phyloP scores from a whole-genome alignment of 1,284 basidiomycete species.

The Malassezia arunalokei region DNA sequence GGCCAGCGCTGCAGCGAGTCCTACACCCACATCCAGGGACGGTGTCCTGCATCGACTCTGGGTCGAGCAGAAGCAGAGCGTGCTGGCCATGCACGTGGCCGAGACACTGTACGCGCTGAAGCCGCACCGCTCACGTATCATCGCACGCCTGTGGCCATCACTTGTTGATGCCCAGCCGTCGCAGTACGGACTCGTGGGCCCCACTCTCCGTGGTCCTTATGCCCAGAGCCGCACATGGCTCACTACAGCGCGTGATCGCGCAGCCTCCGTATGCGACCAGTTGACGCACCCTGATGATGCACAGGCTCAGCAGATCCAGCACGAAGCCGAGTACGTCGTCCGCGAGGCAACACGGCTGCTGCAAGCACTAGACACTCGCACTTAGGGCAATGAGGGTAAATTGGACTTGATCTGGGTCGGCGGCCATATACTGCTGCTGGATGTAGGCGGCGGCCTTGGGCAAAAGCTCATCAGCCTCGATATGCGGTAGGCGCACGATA shows the following conservation, averaged over 20 bases:
- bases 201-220: not conserved
- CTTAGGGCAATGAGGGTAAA: conserved; percentile 42
- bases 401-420: conserved; percentile 33
- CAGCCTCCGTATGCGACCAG: not conserved
- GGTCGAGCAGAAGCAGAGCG: conserved; percentile 23
- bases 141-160: not conserved
- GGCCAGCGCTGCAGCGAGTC: not conserved
- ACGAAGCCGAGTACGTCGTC: not conserved
- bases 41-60: conserved; percentile 23
- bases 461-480: conserved; percentile 22
- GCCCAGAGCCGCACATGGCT: conserved; percentile 5
- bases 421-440: conserved; percentile 35
- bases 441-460: conserved; percentile 25
- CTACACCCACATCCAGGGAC: not conserved
- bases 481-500: conserved; percentile 22
- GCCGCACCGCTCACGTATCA: not conserved
- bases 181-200: not conserved
- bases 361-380: not conserved
- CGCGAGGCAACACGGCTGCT: conserved; percentile 3
- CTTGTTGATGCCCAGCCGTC: not conserved
- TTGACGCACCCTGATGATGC: not conserved
- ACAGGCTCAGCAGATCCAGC: not conserved
- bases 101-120: conserved; percentile 32
- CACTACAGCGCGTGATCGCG: not conserved
- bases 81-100: conserved; percentile 28